Evolutionary conservation across 2,329 filamentous ascomycete genomes (phyloP), one percentile per base, ranked within the genome.

Genomic region (Phoma herbarum): DNA sequence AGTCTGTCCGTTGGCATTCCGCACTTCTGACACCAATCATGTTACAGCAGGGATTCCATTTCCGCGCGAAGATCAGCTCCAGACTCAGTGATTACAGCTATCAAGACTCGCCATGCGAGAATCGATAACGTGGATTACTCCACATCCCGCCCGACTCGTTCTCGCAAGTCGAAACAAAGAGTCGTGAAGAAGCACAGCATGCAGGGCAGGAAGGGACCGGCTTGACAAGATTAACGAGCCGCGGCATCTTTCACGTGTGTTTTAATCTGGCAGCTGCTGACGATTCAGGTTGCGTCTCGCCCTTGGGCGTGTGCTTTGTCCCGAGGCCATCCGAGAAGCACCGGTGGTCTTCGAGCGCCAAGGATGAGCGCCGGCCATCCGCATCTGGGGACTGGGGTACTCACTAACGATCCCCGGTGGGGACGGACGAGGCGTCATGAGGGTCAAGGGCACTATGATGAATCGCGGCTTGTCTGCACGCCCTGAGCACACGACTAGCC

Each of bases 381-480:
- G 72, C 67, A 71, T 72, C 70, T 73, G 72, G 74, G 72, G 69
- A 70, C 72, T 75, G 74, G 74, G 74, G 73, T 74, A 73, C 54
- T 61, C 64, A 66, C 69, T 71, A 75, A 66, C 37, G 55, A 71
- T 70, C 70, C 71, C 72, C 68, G 67, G 70, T 69, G 71, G 66
- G 64, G 68, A 74, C 62, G 56, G 67, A 64, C 58, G 61, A 68
- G 68, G 70, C 71, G 69, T 74, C 69, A 71, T 75, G 70, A 74
- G 71, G 66, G 66, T 74, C 71, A 69, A 71, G 61, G 65, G 65
- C 59, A 71, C 63, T 63, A 68, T 57, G 62, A 64, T 69, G 64
- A 70, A 72, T 72, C 63, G 67, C 65, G 66, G 70, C 64, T 67
- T 64, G 63, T 66, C 52, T 66, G 64, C 58, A 65, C 66, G 67